Conservation (phyloP, 805 yeast genomes). For the Ogataea populi-albae region DNA sequence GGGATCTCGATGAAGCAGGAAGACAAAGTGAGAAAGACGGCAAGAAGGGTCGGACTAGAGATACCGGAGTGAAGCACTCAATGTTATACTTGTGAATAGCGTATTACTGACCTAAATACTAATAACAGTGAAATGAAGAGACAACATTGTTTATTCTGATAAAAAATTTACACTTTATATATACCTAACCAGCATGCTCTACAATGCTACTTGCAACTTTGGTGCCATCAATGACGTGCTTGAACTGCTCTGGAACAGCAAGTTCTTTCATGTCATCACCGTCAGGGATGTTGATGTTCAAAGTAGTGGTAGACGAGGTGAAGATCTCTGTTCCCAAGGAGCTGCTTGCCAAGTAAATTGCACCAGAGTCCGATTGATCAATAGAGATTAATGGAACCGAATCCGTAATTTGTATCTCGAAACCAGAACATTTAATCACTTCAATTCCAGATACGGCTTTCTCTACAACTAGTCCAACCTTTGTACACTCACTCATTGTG, state of each 20-base stretch:
- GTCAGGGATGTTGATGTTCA: conserved; percentile 81
- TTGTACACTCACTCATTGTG: conserved; percentile 67
- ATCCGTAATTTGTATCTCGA: conserved; percentile 86
- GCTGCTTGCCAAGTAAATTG: conserved; percentile 69
- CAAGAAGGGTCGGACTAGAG: conserved; percentile 83
- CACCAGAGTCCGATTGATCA: conserved; percentile 87
- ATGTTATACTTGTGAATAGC: too few species aligned
- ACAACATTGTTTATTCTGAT: too few species aligned
- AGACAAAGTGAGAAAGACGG: conserved; percentile 77
- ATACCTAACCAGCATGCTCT: conserved; percentile 68
- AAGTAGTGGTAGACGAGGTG: conserved; percentile 79
- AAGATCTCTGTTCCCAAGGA: conserved; percentile 75
- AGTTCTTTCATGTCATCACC: conserved; percentile 76
- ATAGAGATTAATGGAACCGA: conserved; percentile 76
- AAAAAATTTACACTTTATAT: conserved; percentile 1
- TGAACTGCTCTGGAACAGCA: conserved; percentile 89
- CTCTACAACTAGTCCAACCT: conserved; percentile 78
- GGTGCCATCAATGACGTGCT: conserved; percentile 63
- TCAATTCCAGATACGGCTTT: conserved; percentile 85
- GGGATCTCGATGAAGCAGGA: conserved; percentile 73
- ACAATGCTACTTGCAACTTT: conserved; percentile 68
- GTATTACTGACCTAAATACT: too few species aligned
- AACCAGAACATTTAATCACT: conserved; percentile 72
- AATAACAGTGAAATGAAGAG: too few species aligned
- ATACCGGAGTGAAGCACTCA: conserved; percentile 42